Evolutionary conservation across 805 yeast species (phyloP), one percentile per base, ranked within the genome.

Genomic region (Brettanomyces custersianus): DNA sequence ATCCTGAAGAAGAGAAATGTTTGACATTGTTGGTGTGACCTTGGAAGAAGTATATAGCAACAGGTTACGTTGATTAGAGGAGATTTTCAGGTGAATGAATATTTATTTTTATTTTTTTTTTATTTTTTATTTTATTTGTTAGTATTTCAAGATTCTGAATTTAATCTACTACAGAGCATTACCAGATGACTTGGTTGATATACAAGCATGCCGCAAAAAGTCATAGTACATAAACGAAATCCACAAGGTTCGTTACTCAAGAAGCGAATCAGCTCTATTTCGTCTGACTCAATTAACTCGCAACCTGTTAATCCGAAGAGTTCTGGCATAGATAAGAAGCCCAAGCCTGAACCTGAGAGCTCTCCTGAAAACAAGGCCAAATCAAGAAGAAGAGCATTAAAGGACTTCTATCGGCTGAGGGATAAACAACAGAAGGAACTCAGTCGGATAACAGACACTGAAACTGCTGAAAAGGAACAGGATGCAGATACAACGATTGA

Each of bases 381-480:
- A 7, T 36, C 51, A 29, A 55, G 70, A 43, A 49, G 70, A 33
- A 55, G 51, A 32, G 70, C 70, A 4, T 46, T 66, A 30, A 61
- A 62, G 41, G 68, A 65, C 31, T 66, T 61, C 46, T 66, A 66
- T 48, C 60, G 55, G 35, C 42, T 66, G 7, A 60, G 61, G 36
- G 56, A 60, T 16, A 41, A 47, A 28, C 55, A 58, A 30, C 42
- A 36, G 21, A 33, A 42, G 18, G 36, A 42, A 20, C 32, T 35
- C 17, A 18, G 21, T 16, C 20, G 12, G 25, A 6, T 10, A 18
- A 4, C 27, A 15, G 33, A 11, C 8, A 20, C 10, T 8, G 27
- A 11, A 20, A 27, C 27, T 10, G 11, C 15, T 13, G 15, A 17
- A 29, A 29, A 7, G 8, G 33, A 30, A 12, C 23, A 20, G 13